Evolutionary conservation across 352 stramenopile species (phyloP), one percentile per base, ranked within the genome.

Genomic region (Pythium insidiosum): DNA sequence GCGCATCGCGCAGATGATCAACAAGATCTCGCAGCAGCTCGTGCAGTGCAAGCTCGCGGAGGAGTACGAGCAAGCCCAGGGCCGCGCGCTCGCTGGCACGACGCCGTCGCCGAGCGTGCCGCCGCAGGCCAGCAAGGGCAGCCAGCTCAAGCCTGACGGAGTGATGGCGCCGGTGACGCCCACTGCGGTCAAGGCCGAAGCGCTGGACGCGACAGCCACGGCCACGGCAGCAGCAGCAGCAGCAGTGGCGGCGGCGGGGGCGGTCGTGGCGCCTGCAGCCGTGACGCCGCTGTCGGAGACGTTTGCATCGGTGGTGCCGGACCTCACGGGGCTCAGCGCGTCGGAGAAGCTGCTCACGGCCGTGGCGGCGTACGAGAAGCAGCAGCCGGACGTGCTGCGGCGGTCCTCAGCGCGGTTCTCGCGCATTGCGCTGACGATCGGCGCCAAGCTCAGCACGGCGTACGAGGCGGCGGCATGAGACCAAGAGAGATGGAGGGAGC

Each of bases 21-120:
- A 81, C 50, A 90, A 90, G 55, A 90, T 90, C 22, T 84, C 78
- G 24, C 79, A 91, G 61, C 79, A 91, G 42, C 58, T 91, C 10
- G 70, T 89, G 30, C 79, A 91, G 42, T 79, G 74, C 57, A 91
- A 91, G 35, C 50, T 91, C 21, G 76, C 76, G 0, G 79, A 91
- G 44, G 77, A 91, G 26, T 85, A 88, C 36, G 73, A 88, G 38
- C 68, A 82, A 53, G 65, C 66, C 9, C 62, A 73, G 54, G 61
- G 46, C 53, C 30, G 5, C 38, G 33, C 1, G 38, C 38, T 22
- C 1, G 38, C 20, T 2, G 38, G 15, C 10, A 22, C 38, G 9
- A 13, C 38, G 42, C 29, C 53, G 18, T 34, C 38, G 21, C 9
- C 64, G 33, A 47, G 50, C 28, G 41, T 63, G 20, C 47, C 56